phyloP scores from a whole-genome alignment of 441 rosid species.

The Daphne laureola region DNA sequence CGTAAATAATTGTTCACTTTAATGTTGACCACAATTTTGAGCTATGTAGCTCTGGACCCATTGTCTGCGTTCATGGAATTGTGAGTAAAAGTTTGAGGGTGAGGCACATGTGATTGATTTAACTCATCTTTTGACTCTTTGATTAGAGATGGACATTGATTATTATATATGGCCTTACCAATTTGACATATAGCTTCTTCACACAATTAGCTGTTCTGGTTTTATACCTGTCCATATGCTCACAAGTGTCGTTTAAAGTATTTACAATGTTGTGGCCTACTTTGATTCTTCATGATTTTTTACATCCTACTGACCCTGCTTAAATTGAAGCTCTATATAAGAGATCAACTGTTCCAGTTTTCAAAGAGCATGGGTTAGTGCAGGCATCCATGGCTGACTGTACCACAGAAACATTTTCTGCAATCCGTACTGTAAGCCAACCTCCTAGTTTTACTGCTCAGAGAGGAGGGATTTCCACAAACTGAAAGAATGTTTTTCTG shows the following conservation, averaged over 20 bases:
- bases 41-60: neutral
- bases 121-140: no score
- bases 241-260: neutral
- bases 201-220: no score
- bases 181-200: no score
- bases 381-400: constrained; percentile 94
- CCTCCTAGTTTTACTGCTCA: neutral
- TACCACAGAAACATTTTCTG: constrained; percentile 88
- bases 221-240: no score
- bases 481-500: no score
- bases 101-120: no score
- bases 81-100: no score
- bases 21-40: constrained; percentile 1
- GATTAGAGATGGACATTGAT: no score
- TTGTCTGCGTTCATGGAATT: no score
- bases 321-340: constrained; percentile 60
- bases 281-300: constrained; percentile 13
- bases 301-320: constrained; percentile 25
- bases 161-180: no score
- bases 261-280: neutral
- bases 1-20: neutral
- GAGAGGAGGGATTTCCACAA: no score
- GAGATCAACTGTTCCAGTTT: constrained; percentile 79
- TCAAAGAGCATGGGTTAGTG: constrained; percentile 74
- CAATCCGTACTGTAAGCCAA: constrained; percentile 78